These are phyloP conservation scores for Fonsecaea monophora DNA, from an alignment of 2,329 filamentous ascomycete genomes.

Conservation along the genomic window DNA sequence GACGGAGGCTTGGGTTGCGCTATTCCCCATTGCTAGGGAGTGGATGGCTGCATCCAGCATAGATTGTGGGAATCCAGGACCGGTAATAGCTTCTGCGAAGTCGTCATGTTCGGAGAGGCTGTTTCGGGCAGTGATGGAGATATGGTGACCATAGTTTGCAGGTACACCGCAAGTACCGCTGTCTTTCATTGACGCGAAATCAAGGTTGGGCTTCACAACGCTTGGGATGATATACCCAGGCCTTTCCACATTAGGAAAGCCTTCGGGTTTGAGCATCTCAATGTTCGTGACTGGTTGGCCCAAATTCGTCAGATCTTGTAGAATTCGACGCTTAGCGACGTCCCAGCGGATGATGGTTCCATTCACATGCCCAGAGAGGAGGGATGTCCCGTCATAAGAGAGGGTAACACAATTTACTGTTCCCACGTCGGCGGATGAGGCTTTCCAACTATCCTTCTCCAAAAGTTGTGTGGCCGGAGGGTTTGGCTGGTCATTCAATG, in stretches of 20 bases:
- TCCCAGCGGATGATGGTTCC: slow-evolving; percentile 85
- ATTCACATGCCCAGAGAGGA: slow-evolving; percentile 80
- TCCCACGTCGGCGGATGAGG: slow-evolving; percentile 68
- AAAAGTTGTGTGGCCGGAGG: slow-evolving; percentile 49
- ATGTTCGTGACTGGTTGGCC: slow-evolving; percentile 85
- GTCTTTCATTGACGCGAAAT: slow-evolving; percentile 47
- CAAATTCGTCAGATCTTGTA: slow-evolving; percentile 71
- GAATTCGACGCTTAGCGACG: slow-evolving; percentile 71
- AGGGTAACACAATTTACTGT: slow-evolving; percentile 71
- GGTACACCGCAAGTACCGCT: slow-evolving; percentile 48
- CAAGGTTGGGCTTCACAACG: slow-evolving; percentile 75
- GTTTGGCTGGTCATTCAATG: slow-evolving; percentile 43
- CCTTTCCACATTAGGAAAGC: slow-evolving; percentile 49
- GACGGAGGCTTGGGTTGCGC: neutral
- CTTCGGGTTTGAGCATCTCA: slow-evolving; percentile 69
- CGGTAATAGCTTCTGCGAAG: slow-evolving; percentile 44
- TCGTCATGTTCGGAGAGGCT: slow-evolving; percentile 52
- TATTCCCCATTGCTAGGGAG: slow-evolving; percentile 30
- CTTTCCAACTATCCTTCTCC: slow-evolving; percentile 55
- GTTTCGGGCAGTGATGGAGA: slow-evolving; percentile 48
- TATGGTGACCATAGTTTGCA: slow-evolving; percentile 50
- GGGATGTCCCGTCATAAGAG: slow-evolving; percentile 79
- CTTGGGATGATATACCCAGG: slow-evolving; percentile 61
- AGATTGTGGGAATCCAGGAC: slow-evolving; percentile 20
- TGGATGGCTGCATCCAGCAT: slow-evolving; percentile 40